Conservation (phyloP, 352 stramenopile genomes). For the Phytopythium vexans region DNA sequence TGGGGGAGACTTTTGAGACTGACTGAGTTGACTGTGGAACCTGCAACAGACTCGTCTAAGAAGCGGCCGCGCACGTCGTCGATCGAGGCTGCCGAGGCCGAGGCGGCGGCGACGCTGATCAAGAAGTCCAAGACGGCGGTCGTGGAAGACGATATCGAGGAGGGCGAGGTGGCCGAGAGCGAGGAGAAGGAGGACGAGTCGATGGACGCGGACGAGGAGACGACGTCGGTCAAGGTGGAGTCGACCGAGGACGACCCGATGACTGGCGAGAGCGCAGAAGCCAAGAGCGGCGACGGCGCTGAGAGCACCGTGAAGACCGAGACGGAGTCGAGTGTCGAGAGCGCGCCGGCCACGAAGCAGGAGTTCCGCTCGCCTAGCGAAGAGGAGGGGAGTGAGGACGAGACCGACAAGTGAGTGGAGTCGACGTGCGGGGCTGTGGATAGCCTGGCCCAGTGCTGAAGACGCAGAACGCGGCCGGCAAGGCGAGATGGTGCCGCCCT, state of each 20-base stretch:
- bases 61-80: constrained; percentile 28
- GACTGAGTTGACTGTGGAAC: constrained; percentile 13
- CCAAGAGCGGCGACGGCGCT: too few species aligned
- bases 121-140: constrained; percentile 21
- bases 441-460: too few species aligned
- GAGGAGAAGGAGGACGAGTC: constrained; percentile 4
- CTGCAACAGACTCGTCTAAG: constrained; percentile 11
- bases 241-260: constrained; percentile 6
- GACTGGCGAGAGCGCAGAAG: background rate
- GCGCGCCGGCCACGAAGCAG: too few species aligned
- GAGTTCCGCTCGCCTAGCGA: too few species aligned
- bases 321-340: too few species aligned
- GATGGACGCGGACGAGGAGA: constrained; percentile 1
- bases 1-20: background rate
- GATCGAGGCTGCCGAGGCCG: constrained; percentile 17
- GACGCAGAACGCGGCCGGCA: too few species aligned
- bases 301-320: too few species aligned
- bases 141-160: constrained; percentile 14
- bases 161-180: constrained; percentile 17
- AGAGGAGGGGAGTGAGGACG: too few species aligned
- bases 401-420: too few species aligned
- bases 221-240: background rate
- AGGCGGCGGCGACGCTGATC: background rate
- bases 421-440: too few species aligned
- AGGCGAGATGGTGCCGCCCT: too few species aligned